Evolutionary conservation across 2,329 filamentous ascomycete species (phyloP).

Genomic region (Tolypocladium endophyticum): DNA sequence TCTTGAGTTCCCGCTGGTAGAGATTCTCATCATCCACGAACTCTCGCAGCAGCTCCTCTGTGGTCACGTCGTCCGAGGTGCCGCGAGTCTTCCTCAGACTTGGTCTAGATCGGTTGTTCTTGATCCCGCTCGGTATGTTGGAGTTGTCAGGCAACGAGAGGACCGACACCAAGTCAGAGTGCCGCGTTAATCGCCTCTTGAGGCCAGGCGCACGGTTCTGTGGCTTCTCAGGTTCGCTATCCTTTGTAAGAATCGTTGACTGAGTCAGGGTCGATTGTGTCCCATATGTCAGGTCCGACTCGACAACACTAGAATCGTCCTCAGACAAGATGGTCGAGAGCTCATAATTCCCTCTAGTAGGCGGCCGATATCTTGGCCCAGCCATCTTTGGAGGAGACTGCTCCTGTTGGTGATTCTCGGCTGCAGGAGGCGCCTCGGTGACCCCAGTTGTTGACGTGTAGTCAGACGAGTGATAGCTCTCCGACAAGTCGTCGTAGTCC

Average conservation of each 20-base stretch:
- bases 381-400: slow-evolving; percentile 12
- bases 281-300: slow-evolving; percentile 40
- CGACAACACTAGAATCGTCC: slow-evolving; percentile 31
- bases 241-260: slow-evolving; percentile 37
- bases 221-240: slow-evolving; percentile 27
- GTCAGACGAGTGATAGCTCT: slow-evolving; percentile 7
- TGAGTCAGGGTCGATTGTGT: slow-evolving; percentile 42
- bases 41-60: slow-evolving; percentile 68
- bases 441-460: slow-evolving; percentile 4
- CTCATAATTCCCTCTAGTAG: slow-evolving; percentile 44
- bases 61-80: slow-evolving; percentile 54
- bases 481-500: slow-evolving; percentile 12
- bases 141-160: slow-evolving; percentile 60
- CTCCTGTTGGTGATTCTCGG: not conserved
- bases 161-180: slow-evolving; percentile 89
- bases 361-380: slow-evolving; percentile 29
- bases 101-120: slow-evolving; percentile 63
- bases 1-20: slow-evolving; percentile 85
- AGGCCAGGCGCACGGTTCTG: slow-evolving; percentile 41
- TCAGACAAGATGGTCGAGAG: slow-evolving; percentile 48
- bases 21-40: slow-evolving; percentile 75
- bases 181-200: slow-evolving; percentile 73
- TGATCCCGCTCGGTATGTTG: slow-evolving; percentile 46
- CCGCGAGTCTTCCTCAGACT: slow-evolving; percentile 68
- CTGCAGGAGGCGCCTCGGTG: not conserved